Base-by-base conservation (phyloP, 2,329 filamentous ascomycete genomes). In the Hymenoscyphus salicellus region DNA sequence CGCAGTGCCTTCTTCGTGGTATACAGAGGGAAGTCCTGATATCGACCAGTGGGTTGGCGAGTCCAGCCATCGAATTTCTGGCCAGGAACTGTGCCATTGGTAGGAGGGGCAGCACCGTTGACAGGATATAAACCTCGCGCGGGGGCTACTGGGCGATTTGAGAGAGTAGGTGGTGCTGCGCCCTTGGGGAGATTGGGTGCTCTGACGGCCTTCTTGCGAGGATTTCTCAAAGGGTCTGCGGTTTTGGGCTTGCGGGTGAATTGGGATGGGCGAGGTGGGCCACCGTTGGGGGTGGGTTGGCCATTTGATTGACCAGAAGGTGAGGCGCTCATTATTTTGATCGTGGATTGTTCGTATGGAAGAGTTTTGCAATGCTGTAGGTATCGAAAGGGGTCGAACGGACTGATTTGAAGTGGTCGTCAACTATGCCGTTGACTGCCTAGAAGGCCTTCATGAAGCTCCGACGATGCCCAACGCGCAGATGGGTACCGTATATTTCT, bases 1-100 rank as follows among this genome's bases (percentile, higher is more conserved):
- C 91, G 83, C 59, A 97, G 78, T 10, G 89, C 87, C 72, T 89
- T 88, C 78, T 96, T 96, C 6, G 92, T 96, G 6, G 93, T 91
- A 69, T 92, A 86, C 20, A 98, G 83, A 16, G 92, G 91, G 71
- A 81, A 88, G 72, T 88, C 88, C 26, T 79, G 77, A 30, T 74
- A 75, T 20, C 72, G 70, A 1, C 77, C 79, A 6, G 14, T 60
- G 0, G 75, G 72, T 2, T 81, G 79, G 1, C 82, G 78, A 32
- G 83, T 52, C 81, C 82, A 71, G 84, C 80, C 67, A 79, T 76
- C 78, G 58, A 81, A 80, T 28, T 65, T 64, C 65, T 68, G 65
- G 11, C 64, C 38, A 55, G 66, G 60, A 14, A 55, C n/a, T 43
- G 60, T 56, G 36, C 65, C 61, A 43, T 61, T 63, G 10, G 61